A percentile compares a stretch with the other conserved stretches of the same genome.
These are phyloP conservation scores for Candida smagusa DNA, from an alignment of 1,139 yeast genomes.

Conservation along the genomic window DNA sequence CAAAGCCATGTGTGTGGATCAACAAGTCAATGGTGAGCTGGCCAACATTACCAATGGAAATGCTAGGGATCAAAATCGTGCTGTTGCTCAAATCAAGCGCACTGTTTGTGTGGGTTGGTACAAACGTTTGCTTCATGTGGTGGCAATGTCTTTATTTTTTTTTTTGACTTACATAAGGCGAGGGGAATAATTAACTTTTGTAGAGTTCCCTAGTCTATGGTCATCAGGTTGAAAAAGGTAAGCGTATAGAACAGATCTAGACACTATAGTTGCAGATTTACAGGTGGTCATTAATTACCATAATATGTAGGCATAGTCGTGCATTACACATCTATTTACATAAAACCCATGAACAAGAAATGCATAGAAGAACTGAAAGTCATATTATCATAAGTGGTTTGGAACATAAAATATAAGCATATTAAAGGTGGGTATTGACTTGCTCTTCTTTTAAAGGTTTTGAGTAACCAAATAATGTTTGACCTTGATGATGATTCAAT, in stretches of 20 bases:
- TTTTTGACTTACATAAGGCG: no score
- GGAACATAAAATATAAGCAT: no score
- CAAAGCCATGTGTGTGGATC: constrained; percentile 56
- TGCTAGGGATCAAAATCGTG: constrained; percentile 64
- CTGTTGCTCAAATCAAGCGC: constrained; percentile 9
- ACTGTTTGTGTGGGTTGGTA: background rate
- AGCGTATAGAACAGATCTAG: no score
- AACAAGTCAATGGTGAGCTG: constrained; percentile 77
- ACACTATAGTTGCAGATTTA: background rate
- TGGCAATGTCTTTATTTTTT: background rate
- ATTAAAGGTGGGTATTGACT: no score
- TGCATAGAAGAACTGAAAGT: constrained; percentile 5
- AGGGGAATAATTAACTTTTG: no score
- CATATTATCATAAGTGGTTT: no score
- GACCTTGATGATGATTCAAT: background rate
- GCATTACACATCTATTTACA: constrained; percentile 2
- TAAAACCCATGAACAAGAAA: constrained; percentile 1
- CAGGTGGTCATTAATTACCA: background rate
- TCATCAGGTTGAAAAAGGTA: no score
- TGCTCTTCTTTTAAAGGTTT: no score
- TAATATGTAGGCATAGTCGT: background rate
- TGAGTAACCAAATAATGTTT: no score
- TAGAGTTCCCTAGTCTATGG: no score
- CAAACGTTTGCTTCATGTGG: constrained; percentile 1
- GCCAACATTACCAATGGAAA: constrained; percentile 87